Base-by-base conservation (phyloP, 768 basidiomycete genomes). In the Collybia sordida region DNA sequence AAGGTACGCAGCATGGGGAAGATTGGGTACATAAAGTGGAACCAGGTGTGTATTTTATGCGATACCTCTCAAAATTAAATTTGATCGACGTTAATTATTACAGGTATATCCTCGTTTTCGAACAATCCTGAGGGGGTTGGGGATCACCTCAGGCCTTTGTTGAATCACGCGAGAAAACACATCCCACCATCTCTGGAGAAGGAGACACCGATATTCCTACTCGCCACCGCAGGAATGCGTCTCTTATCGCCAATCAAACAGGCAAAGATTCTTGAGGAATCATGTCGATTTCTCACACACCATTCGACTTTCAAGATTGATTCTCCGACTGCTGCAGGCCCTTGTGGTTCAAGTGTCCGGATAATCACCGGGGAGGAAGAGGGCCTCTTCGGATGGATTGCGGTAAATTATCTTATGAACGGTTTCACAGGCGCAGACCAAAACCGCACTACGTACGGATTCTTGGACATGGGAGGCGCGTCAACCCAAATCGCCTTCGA, bases 401-500 rank as follows among this genome's bases (percentile, higher is more conserved):
- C 95, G 0, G 93, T 98, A 59, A 99, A 98, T 69, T 98, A 99
- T 66, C 85, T 98, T 42, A 95, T 98, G 92, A 90, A 98, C 61
- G 96, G 95, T 1, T 99, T 99, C 62, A 75, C 74, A 6, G 77
- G 77, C 8, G 66, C 68, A 0, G 71, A 66, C 46, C 64, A 79
- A 45, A 77, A 82, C 64, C 79, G 77, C 42, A 91, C 92, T 17
- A 98, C 96, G 3, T 98, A 93, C 61, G 97, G 97, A 4, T 99
- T 99, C 67, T 75, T 99, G 56, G 97, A 99, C 65, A 99, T 98
- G 97, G 97, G 97, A 45, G 96, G 97, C 21, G 97, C 97, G 15
- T 98, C 95, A 12, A 98, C 96, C 6, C 97, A 99, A 68, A 95
- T 99, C 54, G 97, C 97, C 9, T 99, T 98, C 61, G 94, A 98